A percentile compares a stretch with the other conserved stretches of the same genome.
These are phyloP conservation scores for Penicillium pulvis DNA, from an alignment of 495 filamentous ascomycete genomes.

Conservation along the genomic window DNA sequence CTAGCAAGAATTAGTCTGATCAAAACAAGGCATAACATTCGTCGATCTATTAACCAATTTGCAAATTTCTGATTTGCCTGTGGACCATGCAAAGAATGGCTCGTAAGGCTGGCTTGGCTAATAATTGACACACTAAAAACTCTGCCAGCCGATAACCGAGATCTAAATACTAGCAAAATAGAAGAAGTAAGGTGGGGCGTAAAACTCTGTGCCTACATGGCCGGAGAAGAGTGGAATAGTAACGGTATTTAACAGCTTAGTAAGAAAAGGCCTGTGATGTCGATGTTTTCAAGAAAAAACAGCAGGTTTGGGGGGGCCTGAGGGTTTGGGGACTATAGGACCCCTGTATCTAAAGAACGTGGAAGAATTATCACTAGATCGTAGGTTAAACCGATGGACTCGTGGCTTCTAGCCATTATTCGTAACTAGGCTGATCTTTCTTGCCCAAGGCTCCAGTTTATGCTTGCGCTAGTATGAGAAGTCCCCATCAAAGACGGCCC, in stretches of 20 bases:
- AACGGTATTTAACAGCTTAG: no score
- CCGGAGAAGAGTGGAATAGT: background rate
- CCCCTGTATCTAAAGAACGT: background rate
- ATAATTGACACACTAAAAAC: slow-evolving; percentile 2
- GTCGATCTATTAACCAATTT: slow-evolving; percentile 6
- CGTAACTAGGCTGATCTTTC: background rate
- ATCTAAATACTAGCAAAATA: background rate
- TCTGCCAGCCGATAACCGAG: slow-evolving; percentile 8
- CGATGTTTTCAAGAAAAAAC: no score
- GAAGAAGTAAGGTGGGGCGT: background rate
- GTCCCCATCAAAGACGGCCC: background rate
- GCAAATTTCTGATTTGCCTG: slow-evolving; percentile 1
- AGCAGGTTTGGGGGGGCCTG: no score
- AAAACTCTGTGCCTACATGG: background rate
- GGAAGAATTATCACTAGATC: background rate
- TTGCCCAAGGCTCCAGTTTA: background rate
- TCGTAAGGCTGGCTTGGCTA: slow-evolving; percentile 8
- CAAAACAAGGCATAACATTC: slow-evolving; percentile 7
- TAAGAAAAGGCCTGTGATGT: no score
- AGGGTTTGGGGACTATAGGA: no score
- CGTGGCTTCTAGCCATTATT: background rate
- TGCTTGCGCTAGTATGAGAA: background rate
- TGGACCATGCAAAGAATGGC: background rate
- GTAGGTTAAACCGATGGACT: background rate
- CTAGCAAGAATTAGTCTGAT: background rate